These are phyloP conservation scores for Sarcomyxa edulis DNA, from an alignment of 768 basidiomycete genomes.

Conservation along the genomic window DNA sequence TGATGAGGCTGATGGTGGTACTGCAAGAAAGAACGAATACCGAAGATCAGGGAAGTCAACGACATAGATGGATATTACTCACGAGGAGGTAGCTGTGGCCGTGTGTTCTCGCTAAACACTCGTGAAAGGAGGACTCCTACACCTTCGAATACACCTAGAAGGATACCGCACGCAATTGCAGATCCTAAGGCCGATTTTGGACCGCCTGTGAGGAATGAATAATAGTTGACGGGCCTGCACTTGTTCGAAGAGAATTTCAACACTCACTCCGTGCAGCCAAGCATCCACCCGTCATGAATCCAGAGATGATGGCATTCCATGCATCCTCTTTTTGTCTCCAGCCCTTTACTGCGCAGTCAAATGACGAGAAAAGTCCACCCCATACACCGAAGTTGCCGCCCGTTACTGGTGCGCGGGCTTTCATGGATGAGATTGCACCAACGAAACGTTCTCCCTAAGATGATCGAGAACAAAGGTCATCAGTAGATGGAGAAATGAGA, in stretches of 20 bases:
- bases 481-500: slow-evolving; percentile 1
- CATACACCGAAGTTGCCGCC: slow-evolving; percentile 96
- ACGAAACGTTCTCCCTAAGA: slow-evolving; percentile 89
- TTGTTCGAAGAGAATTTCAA: slow-evolving; percentile 3
- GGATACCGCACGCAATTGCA: slow-evolving; percentile 94
- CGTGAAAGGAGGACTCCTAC: slow-evolving; percentile 90
- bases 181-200: slow-evolving; percentile 87
- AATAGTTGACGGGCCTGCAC: slow-evolving; percentile 1
- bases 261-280: slow-evolving; percentile 87
- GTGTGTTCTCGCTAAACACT: slow-evolving; percentile 78
- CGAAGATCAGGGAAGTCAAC: too few species aligned
- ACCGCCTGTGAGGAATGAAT: slow-evolving; percentile 61
- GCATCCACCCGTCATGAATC: slow-evolving; percentile 98
- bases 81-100: slow-evolving; percentile 80
- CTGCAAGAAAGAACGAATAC: too few species aligned
- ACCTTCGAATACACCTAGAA: slow-evolving; percentile 92
- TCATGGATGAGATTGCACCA: slow-evolving; percentile 93
- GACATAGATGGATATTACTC: too few species aligned
- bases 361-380: slow-evolving; percentile 98
- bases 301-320: slow-evolving; percentile 98
- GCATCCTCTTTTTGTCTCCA: slow-evolving; percentile 97
- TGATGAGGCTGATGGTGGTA: too few species aligned
- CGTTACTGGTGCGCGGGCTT: slow-evolving; percentile 96
- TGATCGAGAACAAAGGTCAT: slow-evolving; percentile 6
- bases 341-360: slow-evolving; percentile 97